Conservation (phyloP, 306 rosid species). For the Aeschynomene evenia region DNA sequence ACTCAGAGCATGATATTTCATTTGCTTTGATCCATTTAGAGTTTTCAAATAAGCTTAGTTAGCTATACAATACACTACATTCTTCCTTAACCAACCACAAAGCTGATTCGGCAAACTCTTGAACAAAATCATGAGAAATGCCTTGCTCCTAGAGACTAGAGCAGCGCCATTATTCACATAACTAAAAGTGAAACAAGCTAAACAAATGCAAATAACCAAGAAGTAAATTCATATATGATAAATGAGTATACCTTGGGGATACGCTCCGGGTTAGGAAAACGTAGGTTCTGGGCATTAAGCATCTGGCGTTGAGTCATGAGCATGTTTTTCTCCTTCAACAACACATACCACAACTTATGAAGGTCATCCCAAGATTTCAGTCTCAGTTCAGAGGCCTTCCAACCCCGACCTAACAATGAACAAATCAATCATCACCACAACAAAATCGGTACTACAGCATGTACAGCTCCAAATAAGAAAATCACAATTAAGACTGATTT, state of each 20-base stretch:
- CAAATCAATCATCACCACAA: background rate
- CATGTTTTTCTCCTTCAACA: constrained; percentile 95
- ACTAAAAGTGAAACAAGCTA: constrained; percentile 8
- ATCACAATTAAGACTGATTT: too few relatives aligned
- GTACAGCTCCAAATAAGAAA: constrained; percentile 14
- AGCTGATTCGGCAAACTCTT: too few relatives aligned
- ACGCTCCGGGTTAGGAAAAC: constrained; percentile 83
- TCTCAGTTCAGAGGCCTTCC: constrained; percentile 91
- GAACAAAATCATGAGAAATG: too few relatives aligned
- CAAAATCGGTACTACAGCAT: background rate
- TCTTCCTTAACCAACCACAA: too few relatives aligned
- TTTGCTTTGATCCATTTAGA: too few relatives aligned
- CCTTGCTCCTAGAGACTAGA: too few relatives aligned
- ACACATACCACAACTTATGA: constrained; percentile 83
- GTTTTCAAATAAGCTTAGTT: too few relatives aligned
- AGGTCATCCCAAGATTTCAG: constrained; percentile 97
- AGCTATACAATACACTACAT: too few relatives aligned
- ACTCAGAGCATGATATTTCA: too few relatives aligned
- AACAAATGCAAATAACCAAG: background rate
- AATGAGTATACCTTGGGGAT: constrained; percentile 65
- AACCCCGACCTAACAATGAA: constrained; percentile 71
- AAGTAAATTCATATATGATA: background rate
- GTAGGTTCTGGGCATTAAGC: constrained; percentile 88
- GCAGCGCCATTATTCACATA: background rate
- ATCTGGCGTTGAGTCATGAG: constrained; percentile 95